phyloP scores from a whole-genome alignment of 2,329 filamentous ascomycete species.

The Fusarium sp. region DNA sequence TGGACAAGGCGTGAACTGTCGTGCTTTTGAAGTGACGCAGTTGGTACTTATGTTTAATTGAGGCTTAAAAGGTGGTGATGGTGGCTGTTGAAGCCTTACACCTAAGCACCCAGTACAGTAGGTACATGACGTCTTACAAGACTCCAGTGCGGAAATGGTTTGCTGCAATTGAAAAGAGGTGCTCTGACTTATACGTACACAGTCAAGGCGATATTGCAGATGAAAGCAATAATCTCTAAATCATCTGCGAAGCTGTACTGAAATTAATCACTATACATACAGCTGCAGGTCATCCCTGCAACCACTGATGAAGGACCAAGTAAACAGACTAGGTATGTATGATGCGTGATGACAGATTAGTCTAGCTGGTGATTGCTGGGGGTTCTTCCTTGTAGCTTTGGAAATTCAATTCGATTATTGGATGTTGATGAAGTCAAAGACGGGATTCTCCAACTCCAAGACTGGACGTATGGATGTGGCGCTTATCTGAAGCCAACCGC shows the following conservation, averaged over 20 bases:
- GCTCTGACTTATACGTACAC: background rate
- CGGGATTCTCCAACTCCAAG: slow-evolving; percentile 22
- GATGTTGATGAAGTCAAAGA: background rate
- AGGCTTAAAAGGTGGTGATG: background rate
- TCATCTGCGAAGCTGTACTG: slow-evolving; percentile 18
- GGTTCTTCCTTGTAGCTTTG: slow-evolving; percentile 11
- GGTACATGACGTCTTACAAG: background rate
- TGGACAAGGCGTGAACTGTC: slow-evolving; percentile 14
- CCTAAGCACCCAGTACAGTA: slow-evolving; percentile 1
- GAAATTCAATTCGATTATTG: slow-evolving; percentile 15
- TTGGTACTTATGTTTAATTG: slow-evolving; percentile 5
- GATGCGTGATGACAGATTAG: slow-evolving; percentile 11
- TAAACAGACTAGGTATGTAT: background rate
- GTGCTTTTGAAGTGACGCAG: slow-evolving; percentile 25
- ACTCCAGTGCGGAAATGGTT: background rate
- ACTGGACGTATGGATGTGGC: slow-evolving; percentile 25
- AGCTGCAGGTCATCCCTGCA: slow-evolving; percentile 20
- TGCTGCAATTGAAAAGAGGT: background rate
- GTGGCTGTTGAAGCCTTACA: slow-evolving; percentile 1
- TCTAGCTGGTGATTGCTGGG: slow-evolving; percentile 10
- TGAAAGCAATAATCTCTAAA: background rate
- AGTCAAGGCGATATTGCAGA: background rate
- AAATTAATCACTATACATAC: slow-evolving; percentile 24
- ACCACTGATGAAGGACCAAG: slow-evolving; percentile 6
- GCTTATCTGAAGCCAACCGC: slow-evolving; percentile 14